A percentile compares a stretch with the other conserved stretches of the same genome.
phyloP scores from a whole-genome alignment of 345 rosid genomes.

The Euphorbia pulcherrima region DNA sequence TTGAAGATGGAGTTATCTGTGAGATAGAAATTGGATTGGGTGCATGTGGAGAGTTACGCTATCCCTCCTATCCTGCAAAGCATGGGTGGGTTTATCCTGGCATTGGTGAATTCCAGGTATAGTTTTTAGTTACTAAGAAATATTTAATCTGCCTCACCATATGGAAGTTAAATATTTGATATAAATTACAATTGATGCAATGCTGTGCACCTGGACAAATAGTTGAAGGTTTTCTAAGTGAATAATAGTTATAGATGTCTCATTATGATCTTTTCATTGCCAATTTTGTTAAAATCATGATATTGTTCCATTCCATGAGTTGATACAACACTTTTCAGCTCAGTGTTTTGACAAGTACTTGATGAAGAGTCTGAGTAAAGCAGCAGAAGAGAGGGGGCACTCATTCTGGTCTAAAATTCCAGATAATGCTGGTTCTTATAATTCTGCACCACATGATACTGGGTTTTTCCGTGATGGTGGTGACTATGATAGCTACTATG shows the following conservation, averaged over 20 bases:
- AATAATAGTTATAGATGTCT: not conserved
- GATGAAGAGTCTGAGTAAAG: conserved; percentile 67
- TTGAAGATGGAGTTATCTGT: conserved; percentile 65
- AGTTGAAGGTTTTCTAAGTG: not conserved
- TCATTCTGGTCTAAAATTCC: conserved; percentile 85
- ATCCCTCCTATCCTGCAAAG: conserved; percentile 91
- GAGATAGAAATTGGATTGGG: conserved; percentile 91
- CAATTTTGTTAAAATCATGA: not conserved
- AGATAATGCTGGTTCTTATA: conserved; percentile 81
- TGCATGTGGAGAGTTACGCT: conserved; percentile 90
- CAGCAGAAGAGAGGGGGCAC: conserved; percentile 79
- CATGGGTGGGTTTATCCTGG: conserved; percentile 99
- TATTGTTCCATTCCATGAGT: conserved; percentile 7
- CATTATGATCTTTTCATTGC: not conserved
- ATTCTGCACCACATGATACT: conserved; percentile 78
- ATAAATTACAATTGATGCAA: not conserved
- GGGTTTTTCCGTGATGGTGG: conserved; percentile 97
- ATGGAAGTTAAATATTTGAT: not conserved
- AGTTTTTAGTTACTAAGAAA: conserved; percentile 4
- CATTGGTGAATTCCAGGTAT: conserved; percentile 96
- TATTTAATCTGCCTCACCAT: not conserved
- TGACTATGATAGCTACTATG: conserved; percentile 82
- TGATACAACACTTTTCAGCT: conserved; percentile 11
- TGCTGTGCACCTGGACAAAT: not conserved
- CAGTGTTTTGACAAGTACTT: conserved; percentile 90